Evolutionary conservation across 495 filamentous ascomycete genomes (phyloP).

Genomic region (Lepidopterella palustris): DNA sequence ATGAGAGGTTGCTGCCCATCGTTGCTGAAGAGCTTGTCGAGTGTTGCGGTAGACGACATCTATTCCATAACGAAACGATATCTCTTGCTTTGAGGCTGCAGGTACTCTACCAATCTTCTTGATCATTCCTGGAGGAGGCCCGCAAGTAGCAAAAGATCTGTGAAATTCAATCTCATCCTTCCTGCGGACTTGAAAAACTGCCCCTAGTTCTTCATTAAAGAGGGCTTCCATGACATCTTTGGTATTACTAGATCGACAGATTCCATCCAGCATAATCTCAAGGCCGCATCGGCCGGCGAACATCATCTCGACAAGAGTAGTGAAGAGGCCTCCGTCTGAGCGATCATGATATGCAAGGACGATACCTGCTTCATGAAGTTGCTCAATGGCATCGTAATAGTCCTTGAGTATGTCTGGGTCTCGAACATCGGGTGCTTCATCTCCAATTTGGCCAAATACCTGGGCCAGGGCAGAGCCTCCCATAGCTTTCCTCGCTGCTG

Average conservation of each 20-base stretch:
- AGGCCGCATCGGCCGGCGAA: constrained; percentile 91
- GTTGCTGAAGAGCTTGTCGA: constrained; percentile 73
- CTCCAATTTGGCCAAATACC: constrained; percentile 79
- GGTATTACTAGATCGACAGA: constrained; percentile 50
- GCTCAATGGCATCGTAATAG: constrained; percentile 82
- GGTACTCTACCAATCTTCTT: constrained; percentile 73
- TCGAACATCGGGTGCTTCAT: constrained; percentile 77
- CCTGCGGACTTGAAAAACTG: constrained; percentile 89
- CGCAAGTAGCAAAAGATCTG: constrained; percentile 85
- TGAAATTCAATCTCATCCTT: constrained; percentile 78
- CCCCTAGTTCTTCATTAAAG: constrained; percentile 96
- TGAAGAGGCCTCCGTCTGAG: constrained; percentile 89
- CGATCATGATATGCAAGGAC: constrained; percentile 94
- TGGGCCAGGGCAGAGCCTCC: constrained; percentile 93
- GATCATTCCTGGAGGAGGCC: constrained; percentile 73
- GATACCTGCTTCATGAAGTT: constrained; percentile 77
- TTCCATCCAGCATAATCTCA: constrained; percentile 72
- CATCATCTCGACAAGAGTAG: constrained; percentile 94
- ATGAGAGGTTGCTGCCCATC: constrained; percentile 82
- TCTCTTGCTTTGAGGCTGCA: constrained; percentile 63
- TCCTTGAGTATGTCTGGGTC: constrained; percentile 77
- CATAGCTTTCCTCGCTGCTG: constrained; percentile 65
- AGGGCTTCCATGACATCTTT: constrained; percentile 64
- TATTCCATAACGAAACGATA: constrained; percentile 67
- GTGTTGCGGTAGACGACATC: constrained; percentile 59